A percentile compares a stretch with the other conserved stretches of the same genome.
Evolutionary conservation across 2,329 filamentous ascomycete genomes (phyloP).

Genomic region (Kalmusia sp.): DNA sequence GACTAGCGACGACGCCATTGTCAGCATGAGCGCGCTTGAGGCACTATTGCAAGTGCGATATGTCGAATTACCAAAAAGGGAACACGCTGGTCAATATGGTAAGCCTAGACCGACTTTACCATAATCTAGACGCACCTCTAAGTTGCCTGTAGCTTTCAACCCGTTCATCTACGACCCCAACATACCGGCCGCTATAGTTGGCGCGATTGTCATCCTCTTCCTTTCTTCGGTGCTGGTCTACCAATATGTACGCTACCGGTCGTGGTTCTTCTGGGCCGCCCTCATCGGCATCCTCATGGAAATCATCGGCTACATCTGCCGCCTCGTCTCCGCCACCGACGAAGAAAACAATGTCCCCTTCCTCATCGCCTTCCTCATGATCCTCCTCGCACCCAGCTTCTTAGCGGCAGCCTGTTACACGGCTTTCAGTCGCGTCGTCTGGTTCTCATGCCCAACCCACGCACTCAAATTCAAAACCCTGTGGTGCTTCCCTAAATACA

Average conservation of each 20-base stretch:
- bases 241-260: slow-evolving; percentile 42
- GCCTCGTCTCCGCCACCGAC: slow-evolving; percentile 50
- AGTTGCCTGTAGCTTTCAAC: slow-evolving; percentile 29
- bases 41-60: slow-evolving; percentile 16
- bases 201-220: slow-evolving; percentile 50
- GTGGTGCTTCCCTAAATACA: slow-evolving; percentile 51
- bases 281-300: slow-evolving; percentile 52
- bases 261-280: slow-evolving; percentile 47
- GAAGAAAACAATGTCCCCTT: slow-evolving; percentile 43
- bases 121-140: slow-evolving; percentile 1
- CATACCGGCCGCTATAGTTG: slow-evolving; percentile 51
- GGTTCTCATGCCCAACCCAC: slow-evolving; percentile 46
- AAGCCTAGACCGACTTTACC: slow-evolving; percentile 13
- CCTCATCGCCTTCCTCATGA: slow-evolving; percentile 53
- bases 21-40: slow-evolving; percentile 22
- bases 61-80: slow-evolving; percentile 32
- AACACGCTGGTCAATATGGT: slow-evolving; percentile 23
- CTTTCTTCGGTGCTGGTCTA: slow-evolving; percentile 39
- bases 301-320: slow-evolving; percentile 60
- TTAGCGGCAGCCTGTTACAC: slow-evolving; percentile 61
- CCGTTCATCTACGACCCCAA: slow-evolving; percentile 60
- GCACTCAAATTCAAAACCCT: slow-evolving; percentile 51
- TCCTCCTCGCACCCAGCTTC: slow-evolving; percentile 58
- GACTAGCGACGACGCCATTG: background rate
- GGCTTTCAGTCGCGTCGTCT: slow-evolving; percentile 55